Evolutionary conservation across 2,329 filamentous ascomycete genomes (phyloP), one percentile per base, ranked within the genome.

Genomic region (Botryotinia narcissicola): DNA sequence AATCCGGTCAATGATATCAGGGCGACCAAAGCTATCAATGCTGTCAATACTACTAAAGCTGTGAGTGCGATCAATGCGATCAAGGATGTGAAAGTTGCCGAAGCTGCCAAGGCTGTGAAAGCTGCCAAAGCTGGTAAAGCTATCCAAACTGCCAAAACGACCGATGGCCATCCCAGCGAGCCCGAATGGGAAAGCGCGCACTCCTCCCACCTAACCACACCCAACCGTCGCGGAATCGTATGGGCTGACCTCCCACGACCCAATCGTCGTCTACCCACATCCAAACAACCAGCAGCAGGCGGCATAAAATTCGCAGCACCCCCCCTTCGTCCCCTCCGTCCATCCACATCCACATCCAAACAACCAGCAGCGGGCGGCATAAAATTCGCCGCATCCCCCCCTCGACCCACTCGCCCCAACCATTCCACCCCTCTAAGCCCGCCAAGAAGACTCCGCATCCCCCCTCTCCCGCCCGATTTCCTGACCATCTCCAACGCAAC

Each of bases 401-500:
- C 14, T 12, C 51, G 12, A 0, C 5, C 51, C 12, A 2, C 12
- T 16, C 48, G 48, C 0, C 1, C 10, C 0, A 25, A 51, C 6
- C 48, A 0, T 0, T 1, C 8, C 44, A 48, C 1, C 3, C 25
- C 1, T 0, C 0, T 6, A 5, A 14, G 7, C 9, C 48, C 25
- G 12, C 25, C 48, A 3, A 29, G 9, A 32, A 8, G 51, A 29
- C 16, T 57, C 8, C n/a, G 7, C n/a, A 57, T 14, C 4, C 51
- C n/a, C 3, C 51, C 51, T 0, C 51, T 57, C 3, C 14, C 51
- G 1, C 51, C 51, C 0, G 16, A 18, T 18, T 57, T 29, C 14
- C 51, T 57, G 0, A 18, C 14, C 12, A 18, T 18, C 1, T 29
- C 51, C 14, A 29, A 57, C 14, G 51, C 51, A 2, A 57, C 51